These are phyloP conservation scores for Aspergillus floridensis DNA, from an alignment of 2,329 filamentous ascomycete genomes.

Conservation along the genomic window DNA sequence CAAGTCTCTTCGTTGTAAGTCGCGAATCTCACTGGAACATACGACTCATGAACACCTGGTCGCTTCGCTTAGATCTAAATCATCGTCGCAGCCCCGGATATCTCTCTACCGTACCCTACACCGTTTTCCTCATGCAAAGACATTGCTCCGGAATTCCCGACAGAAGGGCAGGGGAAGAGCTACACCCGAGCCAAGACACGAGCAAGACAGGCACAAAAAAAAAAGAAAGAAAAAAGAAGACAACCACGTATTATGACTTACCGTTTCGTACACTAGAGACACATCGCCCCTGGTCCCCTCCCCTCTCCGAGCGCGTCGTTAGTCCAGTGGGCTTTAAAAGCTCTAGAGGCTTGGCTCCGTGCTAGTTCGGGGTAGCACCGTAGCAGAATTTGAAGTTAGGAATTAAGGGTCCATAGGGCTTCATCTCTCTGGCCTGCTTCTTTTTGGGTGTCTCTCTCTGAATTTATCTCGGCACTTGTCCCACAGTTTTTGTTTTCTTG, in stretches of 20 bases:
- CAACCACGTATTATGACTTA: neutral
- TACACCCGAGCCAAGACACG: neutral
- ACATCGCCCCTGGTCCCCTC: too few species aligned
- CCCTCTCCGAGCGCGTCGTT: too few species aligned
- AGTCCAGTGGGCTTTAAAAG: too few species aligned
- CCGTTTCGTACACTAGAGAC: too few species aligned
- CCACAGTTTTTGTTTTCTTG: neutral
- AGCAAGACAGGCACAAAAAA: neutral
- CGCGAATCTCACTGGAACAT: too few species aligned
- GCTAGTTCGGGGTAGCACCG: neutral
- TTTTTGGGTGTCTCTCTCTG: neutral
- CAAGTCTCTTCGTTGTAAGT: too few species aligned
- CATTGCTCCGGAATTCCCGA: neutral
- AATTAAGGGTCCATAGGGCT: neutral
- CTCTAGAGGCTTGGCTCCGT: neutral
- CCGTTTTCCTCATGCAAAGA: too few species aligned
- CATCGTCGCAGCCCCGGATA: too few species aligned
- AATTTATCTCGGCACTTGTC: too few species aligned
- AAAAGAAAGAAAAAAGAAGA: neutral
- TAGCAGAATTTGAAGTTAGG: neutral
- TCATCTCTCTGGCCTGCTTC: neutral
- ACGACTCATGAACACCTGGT: too few species aligned
- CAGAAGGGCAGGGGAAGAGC: neutral
- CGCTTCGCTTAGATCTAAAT: too few species aligned
- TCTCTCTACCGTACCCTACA: too few species aligned